Base-by-base conservation (phyloP, 2,329 filamentous ascomycete genomes). In the Fusarium hostae region DNA sequence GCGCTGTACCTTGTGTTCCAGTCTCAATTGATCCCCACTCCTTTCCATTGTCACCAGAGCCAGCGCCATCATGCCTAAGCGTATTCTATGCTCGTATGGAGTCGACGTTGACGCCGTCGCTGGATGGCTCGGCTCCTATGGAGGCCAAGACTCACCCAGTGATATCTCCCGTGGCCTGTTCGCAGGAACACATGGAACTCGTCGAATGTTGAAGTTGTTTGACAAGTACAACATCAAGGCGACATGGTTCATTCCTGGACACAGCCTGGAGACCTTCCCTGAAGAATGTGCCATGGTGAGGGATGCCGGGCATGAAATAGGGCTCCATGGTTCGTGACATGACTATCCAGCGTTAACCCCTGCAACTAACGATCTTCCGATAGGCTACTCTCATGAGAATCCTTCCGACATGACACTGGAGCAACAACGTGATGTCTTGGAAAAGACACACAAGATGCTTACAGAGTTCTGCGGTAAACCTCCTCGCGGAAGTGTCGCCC, bases 31-130 rank as follows among this genome's bases (percentile, higher is more conserved):
- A 47, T 16, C 30, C 4, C 35, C 39, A 24, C 30, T 9, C 3
- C 22, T 26, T 39, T 3, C 4, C 13, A 47, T 7, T n/a, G 3
- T 34, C 7, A 15, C 20, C 10, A 20, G 16, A 20, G 11, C 12
- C 2, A 32, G 18, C 32, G 2, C 6, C n/a, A 34, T 13, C 9
- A 66, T 66, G 54, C 52, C 54, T 1, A 66, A 66, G 35, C 22
- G 62, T 13, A 66, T 66, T 2, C 15, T 66, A 1, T 66, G 62
- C 7, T 66, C 63, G 1, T 93, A 92, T 74, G 90, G 91, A 5
- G 89, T 94, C 28, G 92, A 94, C 68, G 90, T 94, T 30, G 91
- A 94, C 71, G 91, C 91, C n/a, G 90, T 94, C 3, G 88, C 91
- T 3, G 91, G 92, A 12, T 94, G 92, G 92, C 83, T 94, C 1